Evolutionary conservation across 1,139 yeast genomes (phyloP).

Genomic region (Magnusiomyces magnusii): DNA sequence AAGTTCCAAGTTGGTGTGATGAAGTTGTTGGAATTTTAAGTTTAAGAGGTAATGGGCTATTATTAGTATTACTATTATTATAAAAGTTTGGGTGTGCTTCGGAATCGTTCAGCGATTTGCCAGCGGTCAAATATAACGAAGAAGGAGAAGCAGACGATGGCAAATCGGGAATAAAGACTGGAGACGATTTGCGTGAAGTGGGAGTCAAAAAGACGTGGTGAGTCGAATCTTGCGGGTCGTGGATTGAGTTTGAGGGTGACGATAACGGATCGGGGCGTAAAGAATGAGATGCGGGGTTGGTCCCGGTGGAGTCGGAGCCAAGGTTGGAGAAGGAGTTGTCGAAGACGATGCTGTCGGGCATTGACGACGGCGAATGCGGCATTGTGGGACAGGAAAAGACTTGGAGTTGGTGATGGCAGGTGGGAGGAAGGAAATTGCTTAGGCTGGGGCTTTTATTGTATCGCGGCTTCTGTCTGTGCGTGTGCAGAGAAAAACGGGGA

Average conservation of each 20-base stretch:
- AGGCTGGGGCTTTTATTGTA: too few species aligned
- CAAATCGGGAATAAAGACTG: not conserved
- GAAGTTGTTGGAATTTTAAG: conserved; percentile 2
- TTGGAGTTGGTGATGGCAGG: too few species aligned
- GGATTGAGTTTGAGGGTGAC: too few species aligned
- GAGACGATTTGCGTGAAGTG: not conserved
- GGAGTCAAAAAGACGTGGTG: not conserved
- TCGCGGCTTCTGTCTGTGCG: too few species aligned
- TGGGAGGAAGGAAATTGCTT: too few species aligned
- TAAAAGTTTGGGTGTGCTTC: too few species aligned
- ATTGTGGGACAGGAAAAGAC: not conserved
- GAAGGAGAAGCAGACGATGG: not conserved
- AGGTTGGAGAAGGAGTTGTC: too few species aligned
- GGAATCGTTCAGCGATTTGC: not conserved
- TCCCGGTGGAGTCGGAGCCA: too few species aligned
- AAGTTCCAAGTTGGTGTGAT: not conserved
- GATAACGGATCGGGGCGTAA: not conserved
- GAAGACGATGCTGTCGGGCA: not conserved
- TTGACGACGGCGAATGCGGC: not conserved
- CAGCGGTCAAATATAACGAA: not conserved
- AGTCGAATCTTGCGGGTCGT: too few species aligned
- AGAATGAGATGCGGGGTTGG: too few species aligned
- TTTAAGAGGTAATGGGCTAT: not conserved
- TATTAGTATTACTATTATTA: not conserved
- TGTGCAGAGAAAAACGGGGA: too few species aligned